Percentiles rank a stretch among this genome's conserved stretches.
Conservation (phyloP, 495 filamentous ascomycete species). For the Tuber melanosporum region DNA sequence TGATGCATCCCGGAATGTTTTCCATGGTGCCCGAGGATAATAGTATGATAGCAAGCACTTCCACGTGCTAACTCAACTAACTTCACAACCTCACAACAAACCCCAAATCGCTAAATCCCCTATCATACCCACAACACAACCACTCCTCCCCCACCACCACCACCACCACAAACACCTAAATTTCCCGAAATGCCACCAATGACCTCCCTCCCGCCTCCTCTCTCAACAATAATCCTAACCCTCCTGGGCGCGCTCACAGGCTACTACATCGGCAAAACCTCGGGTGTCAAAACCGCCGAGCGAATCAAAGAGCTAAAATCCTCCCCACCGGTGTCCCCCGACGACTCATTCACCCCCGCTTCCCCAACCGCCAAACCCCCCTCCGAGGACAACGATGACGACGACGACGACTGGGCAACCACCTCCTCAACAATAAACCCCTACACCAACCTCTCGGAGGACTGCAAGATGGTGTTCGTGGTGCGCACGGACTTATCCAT, state of each 20-base stretch:
- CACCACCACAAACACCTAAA: neutral
- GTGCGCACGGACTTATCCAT: conserved; percentile 91
- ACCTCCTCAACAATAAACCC: neutral
- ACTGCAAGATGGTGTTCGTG: conserved; percentile 84
- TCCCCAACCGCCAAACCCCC: neutral
- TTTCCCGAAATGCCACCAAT: neutral
- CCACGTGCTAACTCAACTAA: neutral
- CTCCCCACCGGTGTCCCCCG: neutral
- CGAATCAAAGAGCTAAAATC: conserved; percentile 13
- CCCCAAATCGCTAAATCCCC: neutral
- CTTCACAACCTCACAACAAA: neutral
- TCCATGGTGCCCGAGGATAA: neutral
- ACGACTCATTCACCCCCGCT: neutral
- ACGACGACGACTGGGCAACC: conserved; percentile 19
- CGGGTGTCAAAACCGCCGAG: conserved; percentile 25
- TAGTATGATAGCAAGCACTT: neutral
- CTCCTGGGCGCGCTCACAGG: conserved; percentile 30
- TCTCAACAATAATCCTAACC: conserved; percentile 21
- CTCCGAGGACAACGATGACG: conserved; percentile 20
- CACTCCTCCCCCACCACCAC: neutral
- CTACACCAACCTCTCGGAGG: conserved; percentile 49
- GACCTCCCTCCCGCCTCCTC: conserved; percentile 9
- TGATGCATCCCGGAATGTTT: neutral
- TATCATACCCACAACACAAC: neutral
- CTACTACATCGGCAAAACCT: conserved; percentile 39